Evolutionary conservation across 768 basidiomycete genomes (phyloP), one percentile per base, ranked within the genome.

Genomic region (Sporobolomyces roseus): DNA sequence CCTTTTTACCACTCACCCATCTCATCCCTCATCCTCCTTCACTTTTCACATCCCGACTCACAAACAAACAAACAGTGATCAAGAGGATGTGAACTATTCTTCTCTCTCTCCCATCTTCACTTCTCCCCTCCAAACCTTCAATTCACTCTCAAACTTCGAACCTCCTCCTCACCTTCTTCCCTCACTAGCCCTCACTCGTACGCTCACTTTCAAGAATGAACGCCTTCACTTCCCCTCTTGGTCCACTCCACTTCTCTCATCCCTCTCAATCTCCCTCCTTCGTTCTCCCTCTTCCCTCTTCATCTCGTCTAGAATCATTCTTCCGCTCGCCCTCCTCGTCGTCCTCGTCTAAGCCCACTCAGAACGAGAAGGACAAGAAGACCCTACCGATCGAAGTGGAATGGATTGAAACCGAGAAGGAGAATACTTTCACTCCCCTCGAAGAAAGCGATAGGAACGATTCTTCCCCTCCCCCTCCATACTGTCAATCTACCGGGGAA

Each of bases 391-490:
- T 55, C 54, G 4, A 55, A 6, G 54, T 55, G 19, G 36, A 55
- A 14, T n/a, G n/a, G n/a, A n/a, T n/a, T n/a, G n/a, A n/a, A n/a
- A n/a, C n/a, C n/a, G n/a, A n/a, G n/a, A 41, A 41, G 38, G 56
- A 27, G 30, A 3, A 23, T 4, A 58, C 56, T 9, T 58, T 58
- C 56, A 45, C 43, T 10, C 27, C 41, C 41, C 41, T 43, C 56
- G n/a, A 52, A 10, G 33, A 36, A 56, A 25, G 7, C 12, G 38
- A 41, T 14, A n/a, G 29, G 29, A n/a, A 8, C 2, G 13, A 45
- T 14, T 38, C 43, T 21, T 25, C 46, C 38, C 56, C 56, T 41
- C 56, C 56, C 12, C 56, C 56, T 43, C 29, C 56, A 5, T 58
- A 58, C 27, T 35, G 9, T 30, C 38, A 58, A 43, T 38, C 56